phyloP scores from a whole-genome alignment of 148 eudicot genomes.

The Camellia granthamiana region DNA sequence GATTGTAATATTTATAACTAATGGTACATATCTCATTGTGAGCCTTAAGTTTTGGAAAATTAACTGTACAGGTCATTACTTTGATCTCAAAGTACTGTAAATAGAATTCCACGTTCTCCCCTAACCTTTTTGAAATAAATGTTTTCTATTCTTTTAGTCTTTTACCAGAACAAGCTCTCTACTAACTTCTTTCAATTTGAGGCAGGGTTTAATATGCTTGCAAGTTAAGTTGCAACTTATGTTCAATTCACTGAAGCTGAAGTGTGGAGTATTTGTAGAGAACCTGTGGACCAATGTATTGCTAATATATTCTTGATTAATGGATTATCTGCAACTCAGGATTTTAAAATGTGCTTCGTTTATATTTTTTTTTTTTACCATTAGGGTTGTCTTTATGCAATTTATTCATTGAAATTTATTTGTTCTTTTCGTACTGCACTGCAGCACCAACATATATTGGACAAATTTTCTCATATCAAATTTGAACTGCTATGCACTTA shows the following conservation, averaged over 20 bases:
- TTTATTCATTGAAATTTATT: not conserved
- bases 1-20: not conserved
- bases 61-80: not conserved
- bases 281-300: too few relatives aligned
- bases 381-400: constrained; percentile 9
- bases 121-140: too few relatives aligned
- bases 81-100: too few relatives aligned
- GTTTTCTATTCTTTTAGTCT: too few relatives aligned
- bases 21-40: not conserved
- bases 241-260: too few relatives aligned
- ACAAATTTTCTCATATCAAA: too few relatives aligned
- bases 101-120: too few relatives aligned
- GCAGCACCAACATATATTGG: not conserved
- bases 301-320: not conserved
- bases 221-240: too few relatives aligned
- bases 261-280: not conserved
- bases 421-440: not conserved
- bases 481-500: not conserved
- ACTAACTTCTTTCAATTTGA: not conserved
- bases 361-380: not conserved
- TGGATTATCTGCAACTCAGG: not conserved
- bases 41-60: not conserved
- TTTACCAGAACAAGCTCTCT: not conserved
- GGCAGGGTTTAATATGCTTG: not conserved
- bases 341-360: not conserved